These are phyloP conservation scores for Globisporangium viniferum DNA, from an alignment of 352 stramenopile species.

Conservation along the genomic window DNA sequence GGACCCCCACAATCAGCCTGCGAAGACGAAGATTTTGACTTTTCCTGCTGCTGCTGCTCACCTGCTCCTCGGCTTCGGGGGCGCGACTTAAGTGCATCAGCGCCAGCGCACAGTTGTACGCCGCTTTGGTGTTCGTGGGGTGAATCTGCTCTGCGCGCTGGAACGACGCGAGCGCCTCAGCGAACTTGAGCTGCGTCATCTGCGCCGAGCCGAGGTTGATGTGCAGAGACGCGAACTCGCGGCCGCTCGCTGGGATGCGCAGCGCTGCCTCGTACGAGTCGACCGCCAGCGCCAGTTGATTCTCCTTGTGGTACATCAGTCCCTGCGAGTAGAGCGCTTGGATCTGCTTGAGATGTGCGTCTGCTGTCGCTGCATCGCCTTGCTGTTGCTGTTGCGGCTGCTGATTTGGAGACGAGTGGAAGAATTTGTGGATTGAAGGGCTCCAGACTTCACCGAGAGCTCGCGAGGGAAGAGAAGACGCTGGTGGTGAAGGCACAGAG, in stretches of 20 bases:
- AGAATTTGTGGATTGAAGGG: neutral
- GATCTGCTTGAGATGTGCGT: conserved; percentile 29
- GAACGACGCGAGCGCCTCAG: conserved; percentile 37
- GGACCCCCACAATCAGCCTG: neutral
- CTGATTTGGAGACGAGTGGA: neutral
- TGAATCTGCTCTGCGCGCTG: conserved; percentile 44
- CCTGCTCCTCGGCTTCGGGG: conserved; percentile 27
- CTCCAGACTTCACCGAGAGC: neutral
- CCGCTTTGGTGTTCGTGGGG: conserved; percentile 49
- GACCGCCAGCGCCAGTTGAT: conserved; percentile 42
- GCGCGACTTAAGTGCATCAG: conserved; percentile 36
- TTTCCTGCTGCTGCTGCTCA: conserved; percentile 12
- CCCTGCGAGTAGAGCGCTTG: conserved; percentile 61
- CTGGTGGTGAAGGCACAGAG: neutral
- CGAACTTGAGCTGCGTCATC: conserved; percentile 36
- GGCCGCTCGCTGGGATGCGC: conserved; percentile 22
- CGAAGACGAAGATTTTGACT: neutral
- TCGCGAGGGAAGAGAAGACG: neutral
- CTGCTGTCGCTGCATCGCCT: neutral
- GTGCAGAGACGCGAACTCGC: conserved; percentile 58
- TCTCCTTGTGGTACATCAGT: conserved; percentile 50
- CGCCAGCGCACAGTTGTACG: conserved; percentile 55
- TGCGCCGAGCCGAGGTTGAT: conserved; percentile 65
- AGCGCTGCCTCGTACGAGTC: conserved; percentile 53
- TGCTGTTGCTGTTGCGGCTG: neutral